Percentiles rank a stretch among this genome's conserved stretches.
Conservation (phyloP, 2,329 filamentous ascomycete genomes). For the Ophidiomyces ophidiicola region DNA sequence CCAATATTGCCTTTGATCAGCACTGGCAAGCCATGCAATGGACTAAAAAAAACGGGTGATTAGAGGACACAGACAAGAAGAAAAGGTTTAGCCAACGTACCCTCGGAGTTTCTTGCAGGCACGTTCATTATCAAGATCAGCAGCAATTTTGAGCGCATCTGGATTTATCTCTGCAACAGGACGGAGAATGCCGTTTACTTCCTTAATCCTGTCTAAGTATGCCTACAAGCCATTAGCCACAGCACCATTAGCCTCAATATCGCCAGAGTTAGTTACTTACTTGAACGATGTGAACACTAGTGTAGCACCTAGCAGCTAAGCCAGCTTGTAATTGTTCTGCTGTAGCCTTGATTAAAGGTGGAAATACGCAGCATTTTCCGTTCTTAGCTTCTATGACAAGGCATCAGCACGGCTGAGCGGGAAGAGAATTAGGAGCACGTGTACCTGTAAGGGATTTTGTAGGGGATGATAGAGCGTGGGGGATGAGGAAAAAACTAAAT, state of each 20-base stretch:
- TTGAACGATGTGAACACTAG: conserved; percentile 45
- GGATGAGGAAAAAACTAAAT: neutral
- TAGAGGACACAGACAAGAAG: neutral
- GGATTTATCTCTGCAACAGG: conserved; percentile 51
- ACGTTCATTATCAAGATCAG: conserved; percentile 46
- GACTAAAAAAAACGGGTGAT: conserved; percentile 30
- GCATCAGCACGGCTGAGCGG: neutral
- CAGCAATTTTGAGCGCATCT: conserved; percentile 48
- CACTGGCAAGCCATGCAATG: conserved; percentile 58
- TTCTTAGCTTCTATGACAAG: neutral
- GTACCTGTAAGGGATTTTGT: too few relatives aligned
- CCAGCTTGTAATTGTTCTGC: conserved; percentile 41
- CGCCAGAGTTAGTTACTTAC: conserved; percentile 16
- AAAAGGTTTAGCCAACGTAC: conserved; percentile 1
- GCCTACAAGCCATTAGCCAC: conserved; percentile 24
- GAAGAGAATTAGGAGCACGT: neutral
- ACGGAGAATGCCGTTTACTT: conserved; percentile 43
- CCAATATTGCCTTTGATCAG: conserved; percentile 58
- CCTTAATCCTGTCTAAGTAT: conserved; percentile 40
- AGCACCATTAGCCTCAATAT: neutral
- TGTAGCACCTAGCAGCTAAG: conserved; percentile 40
- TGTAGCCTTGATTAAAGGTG: conserved; percentile 40
- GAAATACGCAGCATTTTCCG: conserved; percentile 12
- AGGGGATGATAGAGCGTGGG: too few relatives aligned
- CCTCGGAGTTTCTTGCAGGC: conserved; percentile 34